phyloP scores from a whole-genome alignment of 106 monocot genomes.

The Cymbidium sinense region DNA sequence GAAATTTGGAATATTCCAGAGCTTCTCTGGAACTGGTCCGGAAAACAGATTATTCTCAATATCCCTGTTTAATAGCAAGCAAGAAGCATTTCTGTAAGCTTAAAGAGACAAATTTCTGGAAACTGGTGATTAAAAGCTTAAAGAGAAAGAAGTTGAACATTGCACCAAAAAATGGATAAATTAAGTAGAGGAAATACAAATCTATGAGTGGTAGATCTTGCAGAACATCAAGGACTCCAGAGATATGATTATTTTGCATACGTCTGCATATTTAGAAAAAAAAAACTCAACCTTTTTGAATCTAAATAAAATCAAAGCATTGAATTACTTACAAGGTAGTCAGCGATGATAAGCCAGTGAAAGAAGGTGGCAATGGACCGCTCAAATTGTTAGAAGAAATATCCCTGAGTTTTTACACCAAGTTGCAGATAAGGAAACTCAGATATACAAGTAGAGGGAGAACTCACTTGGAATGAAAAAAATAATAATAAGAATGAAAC shows the following conservation, averaged over 20 bases:
- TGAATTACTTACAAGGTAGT: constrained; percentile 52
- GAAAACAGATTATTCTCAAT: constrained; percentile 91
- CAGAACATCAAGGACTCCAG: constrained; percentile 72
- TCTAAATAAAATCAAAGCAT: constrained; percentile 7
- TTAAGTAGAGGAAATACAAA: constrained; percentile 39
- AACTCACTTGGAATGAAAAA: not conserved
- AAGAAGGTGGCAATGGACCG: constrained; percentile 68
- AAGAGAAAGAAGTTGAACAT: not conserved
- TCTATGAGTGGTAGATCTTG: constrained; percentile 78
- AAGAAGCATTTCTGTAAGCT: constrained; percentile 6
- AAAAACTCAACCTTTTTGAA: not conserved
- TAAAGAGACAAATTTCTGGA: not conserved
- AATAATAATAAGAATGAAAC: not conserved
- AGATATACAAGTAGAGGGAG: not conserved
- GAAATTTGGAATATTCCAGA: constrained; percentile 75
- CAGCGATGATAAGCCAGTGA: constrained; percentile 59
- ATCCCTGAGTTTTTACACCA: constrained; percentile 41
- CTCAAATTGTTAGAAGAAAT: constrained; percentile 80
- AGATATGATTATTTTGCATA: constrained; percentile 72
- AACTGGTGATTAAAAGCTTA: not conserved
- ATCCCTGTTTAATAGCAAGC: constrained; percentile 48
- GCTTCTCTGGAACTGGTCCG: constrained; percentile 74
- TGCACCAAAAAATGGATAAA: not conserved
- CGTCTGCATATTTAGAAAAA: constrained; percentile 44
- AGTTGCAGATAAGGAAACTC: not conserved